phyloP scores from a whole-genome alignment of 2,329 filamentous ascomycete species.

The Curvularia lunata region DNA sequence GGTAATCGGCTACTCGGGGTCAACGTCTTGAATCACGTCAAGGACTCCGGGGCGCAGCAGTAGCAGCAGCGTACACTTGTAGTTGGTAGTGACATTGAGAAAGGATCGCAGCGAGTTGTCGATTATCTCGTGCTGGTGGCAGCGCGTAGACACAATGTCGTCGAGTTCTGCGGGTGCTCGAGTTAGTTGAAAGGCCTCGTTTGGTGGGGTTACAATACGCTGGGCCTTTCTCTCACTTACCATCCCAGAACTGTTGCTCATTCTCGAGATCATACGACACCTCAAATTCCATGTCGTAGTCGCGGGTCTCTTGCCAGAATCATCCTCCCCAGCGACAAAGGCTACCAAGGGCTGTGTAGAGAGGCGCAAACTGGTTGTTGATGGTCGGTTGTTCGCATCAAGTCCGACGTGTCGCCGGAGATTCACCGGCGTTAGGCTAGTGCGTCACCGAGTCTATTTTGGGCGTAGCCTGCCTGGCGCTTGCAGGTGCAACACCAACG shows the following conservation, averaged over 20 bases:
- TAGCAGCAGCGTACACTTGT: slow-evolving; percentile 62
- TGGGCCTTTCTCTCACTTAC: slow-evolving; percentile 54
- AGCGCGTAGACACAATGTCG: slow-evolving; percentile 66
- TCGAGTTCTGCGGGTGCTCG: slow-evolving; percentile 63
- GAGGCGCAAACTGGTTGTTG: slow-evolving; percentile 30
- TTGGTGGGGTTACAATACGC: slow-evolving; percentile 28
- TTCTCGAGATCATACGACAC: slow-evolving; percentile 72
- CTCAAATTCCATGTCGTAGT: slow-evolving; percentile 69
- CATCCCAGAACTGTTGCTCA: slow-evolving; percentile 88
- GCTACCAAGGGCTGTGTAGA: slow-evolving; percentile 24
- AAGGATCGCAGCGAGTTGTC: slow-evolving; percentile 87
- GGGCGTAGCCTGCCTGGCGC: slow-evolving; percentile 14
- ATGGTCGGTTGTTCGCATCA: slow-evolving; percentile 31
- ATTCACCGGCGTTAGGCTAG: slow-evolving; percentile 26
- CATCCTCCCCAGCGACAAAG: slow-evolving; percentile 43
- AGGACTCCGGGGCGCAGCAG: neutral
- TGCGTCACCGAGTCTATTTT: slow-evolving; percentile 32
- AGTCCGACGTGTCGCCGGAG: slow-evolving; percentile 26
- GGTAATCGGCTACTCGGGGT: slow-evolving; percentile 65
- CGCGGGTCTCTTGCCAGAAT: slow-evolving; percentile 43
- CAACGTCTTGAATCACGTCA: slow-evolving; percentile 22
- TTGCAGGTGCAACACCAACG: slow-evolving; percentile 6
- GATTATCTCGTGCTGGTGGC: slow-evolving; percentile 69
- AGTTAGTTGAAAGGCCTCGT: slow-evolving; percentile 28
- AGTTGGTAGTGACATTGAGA: slow-evolving; percentile 76